Evolutionary conservation across 2,329 filamentous ascomycete species (phyloP), one percentile per base, ranked within the genome.

Genomic region (Periconia macrospinosa): DNA sequence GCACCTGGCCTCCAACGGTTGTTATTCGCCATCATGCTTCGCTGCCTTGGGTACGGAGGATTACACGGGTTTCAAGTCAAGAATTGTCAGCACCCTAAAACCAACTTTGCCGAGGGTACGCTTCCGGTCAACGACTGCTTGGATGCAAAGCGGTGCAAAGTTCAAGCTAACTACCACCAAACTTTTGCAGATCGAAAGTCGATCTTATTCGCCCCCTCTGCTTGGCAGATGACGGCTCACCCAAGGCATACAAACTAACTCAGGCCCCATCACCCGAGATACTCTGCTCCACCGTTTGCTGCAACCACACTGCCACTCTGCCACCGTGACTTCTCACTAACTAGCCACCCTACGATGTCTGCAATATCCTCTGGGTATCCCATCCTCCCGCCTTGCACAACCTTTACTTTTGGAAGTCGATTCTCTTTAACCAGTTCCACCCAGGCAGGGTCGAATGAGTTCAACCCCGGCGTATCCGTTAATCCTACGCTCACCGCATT

Each of bases 311-410:
- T 69, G 8, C 74, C 74, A 46, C 69, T 76, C 41, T 70, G 59
- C 61, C 73, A 76, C 47, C 65, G 50, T 13, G 65, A 61, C 47
- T 67, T 67, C 54, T 74, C 73, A 55, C 64, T 65, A 11, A 66
- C 68, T 41, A 76, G 49, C 50, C 69, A 72, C 1, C 67, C 63
- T 63, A 94, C 89, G 82, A 85, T 56, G 88, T 93, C 71, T 78
- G 93, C 68, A 85, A 89, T 71, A 77, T 92, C 71, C 43, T 74
- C 64, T 1, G 63, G 37, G 41, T 51, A 62, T 1, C 64, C 67
- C 52, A 70, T 59, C 35, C 66, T 44, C 1, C 60, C 59, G 0
- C 63, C 66, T 15, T 60, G 50, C 1, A 55, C 50, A 30, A 66
- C 58, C 54, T 58, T 63, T 3, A 66, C 63, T 44, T 62, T 61